A percentile compares a stretch with the other conserved stretches of the same genome.
Evolutionary conservation across 371 early-diverging fungal genomes (phyloP).

Genomic region (Mucor racemosus): DNA sequence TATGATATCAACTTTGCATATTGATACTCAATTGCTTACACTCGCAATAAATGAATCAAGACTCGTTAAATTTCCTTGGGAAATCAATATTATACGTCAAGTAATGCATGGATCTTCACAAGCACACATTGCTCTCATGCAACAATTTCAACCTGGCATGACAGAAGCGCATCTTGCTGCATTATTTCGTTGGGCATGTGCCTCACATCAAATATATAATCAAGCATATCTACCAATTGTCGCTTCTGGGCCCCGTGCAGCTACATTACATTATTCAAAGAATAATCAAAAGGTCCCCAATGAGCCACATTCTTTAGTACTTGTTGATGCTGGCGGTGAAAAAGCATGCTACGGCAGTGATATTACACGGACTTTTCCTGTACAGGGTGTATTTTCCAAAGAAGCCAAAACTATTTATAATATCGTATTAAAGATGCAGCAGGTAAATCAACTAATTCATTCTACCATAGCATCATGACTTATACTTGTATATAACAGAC

Average conservation of each 20-base stretch:
- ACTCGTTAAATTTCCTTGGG: constrained; percentile 57
- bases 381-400: constrained; percentile 68
- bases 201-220: constrained; percentile 46
- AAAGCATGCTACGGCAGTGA: constrained; percentile 77
- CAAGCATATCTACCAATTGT: constrained; percentile 67
- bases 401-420: constrained; percentile 76
- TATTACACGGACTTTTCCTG: constrained; percentile 86
- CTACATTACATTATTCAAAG: constrained; percentile 62
- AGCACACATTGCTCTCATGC: constrained; percentile 54
- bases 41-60: constrained; percentile 52
- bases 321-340: constrained; percentile 87
- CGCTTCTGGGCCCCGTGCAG: constrained; percentile 60
- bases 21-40: constrained; percentile 12
- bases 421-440: constrained; percentile 79
- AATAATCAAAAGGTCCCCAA: constrained; percentile 47
- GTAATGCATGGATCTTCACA: constrained; percentile 38
- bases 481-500: constrained; percentile 22
- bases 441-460: constrained; percentile 27
- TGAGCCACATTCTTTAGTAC: constrained; percentile 47
- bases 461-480: not conserved
- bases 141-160: constrained; percentile 50
- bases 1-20: not conserved
- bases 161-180: constrained; percentile 62
- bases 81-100: constrained; percentile 53
- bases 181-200: constrained; percentile 59